A percentile compares a stretch with the other conserved stretches of the same genome.
These are phyloP conservation scores for Lachnellula cervina DNA, from an alignment of 2,329 filamentous ascomycete species.

Conservation along the genomic window DNA sequence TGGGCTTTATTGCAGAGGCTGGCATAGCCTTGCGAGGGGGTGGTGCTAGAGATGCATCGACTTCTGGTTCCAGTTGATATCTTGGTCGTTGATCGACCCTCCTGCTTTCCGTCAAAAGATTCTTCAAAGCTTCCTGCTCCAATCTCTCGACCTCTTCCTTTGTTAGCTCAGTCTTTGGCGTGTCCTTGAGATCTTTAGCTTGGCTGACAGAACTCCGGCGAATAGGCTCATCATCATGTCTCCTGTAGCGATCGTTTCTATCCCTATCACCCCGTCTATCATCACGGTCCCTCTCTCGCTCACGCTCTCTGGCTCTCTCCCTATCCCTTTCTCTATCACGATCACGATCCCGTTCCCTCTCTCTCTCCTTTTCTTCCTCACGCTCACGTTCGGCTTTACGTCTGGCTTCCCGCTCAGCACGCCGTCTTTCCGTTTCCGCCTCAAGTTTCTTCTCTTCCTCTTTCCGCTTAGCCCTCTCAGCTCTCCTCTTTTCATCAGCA, in stretches of 20 bases:
- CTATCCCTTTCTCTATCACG: slow-evolving; percentile 34
- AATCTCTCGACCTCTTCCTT: slow-evolving; percentile 31
- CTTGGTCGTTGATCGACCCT: slow-evolving; percentile 26
- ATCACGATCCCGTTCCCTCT: slow-evolving; percentile 18
- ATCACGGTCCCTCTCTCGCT: slow-evolving; percentile 36
- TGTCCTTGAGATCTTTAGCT: slow-evolving; percentile 8
- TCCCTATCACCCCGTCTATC: slow-evolving; percentile 17
- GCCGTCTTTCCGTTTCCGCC: slow-evolving; percentile 11
- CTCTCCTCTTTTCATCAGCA: slow-evolving; percentile 40
- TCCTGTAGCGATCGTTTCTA: slow-evolving; percentile 24
- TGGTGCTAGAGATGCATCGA: slow-evolving; percentile 31
- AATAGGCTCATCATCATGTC: slow-evolving; percentile 19
- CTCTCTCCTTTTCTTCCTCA: slow-evolving; percentile 13
- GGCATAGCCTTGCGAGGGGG: slow-evolving; percentile 31
- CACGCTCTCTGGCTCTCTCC: slow-evolving; percentile 25
- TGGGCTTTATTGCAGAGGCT: slow-evolving; percentile 32
- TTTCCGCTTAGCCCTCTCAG: slow-evolving; percentile 27
- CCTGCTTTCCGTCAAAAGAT: slow-evolving; percentile 32
- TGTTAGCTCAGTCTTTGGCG: slow-evolving; percentile 24
- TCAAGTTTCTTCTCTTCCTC: slow-evolving; percentile 20
- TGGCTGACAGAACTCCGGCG: slow-evolving; percentile 15
- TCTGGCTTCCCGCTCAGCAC: slow-evolving; percentile 19
- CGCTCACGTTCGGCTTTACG: slow-evolving; percentile 19
- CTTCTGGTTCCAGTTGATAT: slow-evolving; percentile 30
- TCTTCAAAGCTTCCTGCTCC: slow-evolving; percentile 32